phyloP scores from a whole-genome alignment of 139 green algal genomes.

The Mesostigma viride region DNA sequence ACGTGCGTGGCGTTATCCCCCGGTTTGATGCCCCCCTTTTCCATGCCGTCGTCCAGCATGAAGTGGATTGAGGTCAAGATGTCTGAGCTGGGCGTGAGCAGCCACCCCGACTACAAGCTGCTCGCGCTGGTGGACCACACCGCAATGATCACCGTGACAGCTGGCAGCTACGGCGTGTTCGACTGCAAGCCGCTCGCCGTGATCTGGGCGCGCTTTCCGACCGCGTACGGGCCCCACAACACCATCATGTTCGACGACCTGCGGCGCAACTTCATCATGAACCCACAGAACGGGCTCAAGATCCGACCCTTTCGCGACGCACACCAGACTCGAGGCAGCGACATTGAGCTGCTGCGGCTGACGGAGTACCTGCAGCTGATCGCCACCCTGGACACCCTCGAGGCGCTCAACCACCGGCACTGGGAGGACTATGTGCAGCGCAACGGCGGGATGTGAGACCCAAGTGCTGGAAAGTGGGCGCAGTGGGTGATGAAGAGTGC shows the following conservation, averaged over 20 bases:
- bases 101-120: constrained; percentile 66
- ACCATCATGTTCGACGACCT: constrained; percentile 97
- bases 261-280: constrained; percentile 88
- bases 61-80: constrained; percentile 90
- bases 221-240: constrained; percentile 46
- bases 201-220: constrained; percentile 58
- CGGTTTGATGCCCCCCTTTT: too few relatives aligned
- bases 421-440: too few relatives aligned
- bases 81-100: constrained; percentile 76
- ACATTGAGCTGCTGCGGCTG: constrained; percentile 76
- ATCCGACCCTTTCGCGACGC: constrained; percentile 78
- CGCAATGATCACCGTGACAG: constrained; percentile 76
- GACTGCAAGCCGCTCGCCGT: constrained; percentile 90
- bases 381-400: constrained; percentile 45
- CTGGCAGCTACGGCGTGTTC: constrained; percentile 50
- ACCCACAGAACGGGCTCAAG: constrained; percentile 73
- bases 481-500: too few relatives aligned
- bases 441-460: too few relatives aligned
- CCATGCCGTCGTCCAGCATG: too few relatives aligned
- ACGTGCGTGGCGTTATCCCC: too few relatives aligned
- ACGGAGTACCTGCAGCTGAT: constrained; percentile 68
- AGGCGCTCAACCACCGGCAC: constrained; percentile 52
- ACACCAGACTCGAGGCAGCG: constrained; percentile 53
- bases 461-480: too few relatives aligned
- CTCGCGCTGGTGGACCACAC: constrained; percentile 68